A percentile compares a stretch with the other conserved stretches of the same genome.
Evolutionary conservation across 371 early-diverging fungal genomes (phyloP).

Genomic region (Rhizopus delemar): DNA sequence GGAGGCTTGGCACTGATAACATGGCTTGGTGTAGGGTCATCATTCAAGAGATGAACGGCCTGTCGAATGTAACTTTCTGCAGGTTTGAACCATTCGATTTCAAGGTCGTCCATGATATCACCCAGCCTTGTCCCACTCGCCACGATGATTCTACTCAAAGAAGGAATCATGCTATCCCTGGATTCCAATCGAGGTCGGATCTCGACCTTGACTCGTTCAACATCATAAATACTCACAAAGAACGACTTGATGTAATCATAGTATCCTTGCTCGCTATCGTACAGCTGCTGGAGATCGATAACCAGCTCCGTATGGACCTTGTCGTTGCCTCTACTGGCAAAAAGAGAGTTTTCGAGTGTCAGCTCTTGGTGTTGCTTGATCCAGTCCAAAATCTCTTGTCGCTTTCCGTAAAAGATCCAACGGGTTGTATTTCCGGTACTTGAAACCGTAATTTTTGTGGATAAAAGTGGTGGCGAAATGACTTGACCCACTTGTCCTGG

Average conservation of each 20-base stretch:
- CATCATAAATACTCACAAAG: conserved; percentile 40
- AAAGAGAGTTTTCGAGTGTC: conserved; percentile 35
- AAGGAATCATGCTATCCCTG: conserved; percentile 35
- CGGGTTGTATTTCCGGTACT: conserved; percentile 40
- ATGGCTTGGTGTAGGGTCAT: conserved; percentile 35
- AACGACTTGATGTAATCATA: conserved; percentile 38
- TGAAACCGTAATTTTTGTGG: conserved; percentile 41
- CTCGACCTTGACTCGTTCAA: conserved; percentile 44
- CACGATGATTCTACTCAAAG: conserved; percentile 30
- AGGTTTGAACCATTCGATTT: conserved; percentile 44
- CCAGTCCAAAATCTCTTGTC: conserved; percentile 46
- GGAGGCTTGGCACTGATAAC: conserved; percentile 46
- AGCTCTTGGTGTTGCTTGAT: conserved; percentile 39
- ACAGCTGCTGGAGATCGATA: conserved; percentile 40
- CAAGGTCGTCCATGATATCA: conserved; percentile 42
- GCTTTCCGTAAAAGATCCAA: conserved; percentile 49
- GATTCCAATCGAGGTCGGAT: conserved; percentile 44
- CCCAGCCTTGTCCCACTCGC: conserved; percentile 31
- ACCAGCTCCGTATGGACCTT: conserved; percentile 38
- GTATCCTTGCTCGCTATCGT: conserved; percentile 42
- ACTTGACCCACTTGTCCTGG: conserved; percentile 36
- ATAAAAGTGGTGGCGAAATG: conserved; percentile 42
- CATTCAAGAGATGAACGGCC: conserved; percentile 38
- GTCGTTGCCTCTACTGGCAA: conserved; percentile 17
- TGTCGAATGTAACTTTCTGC: conserved; percentile 39